Conservation (phyloP, 1,139 yeast species). For the Magnusiomyces tetraspermus region DNA sequence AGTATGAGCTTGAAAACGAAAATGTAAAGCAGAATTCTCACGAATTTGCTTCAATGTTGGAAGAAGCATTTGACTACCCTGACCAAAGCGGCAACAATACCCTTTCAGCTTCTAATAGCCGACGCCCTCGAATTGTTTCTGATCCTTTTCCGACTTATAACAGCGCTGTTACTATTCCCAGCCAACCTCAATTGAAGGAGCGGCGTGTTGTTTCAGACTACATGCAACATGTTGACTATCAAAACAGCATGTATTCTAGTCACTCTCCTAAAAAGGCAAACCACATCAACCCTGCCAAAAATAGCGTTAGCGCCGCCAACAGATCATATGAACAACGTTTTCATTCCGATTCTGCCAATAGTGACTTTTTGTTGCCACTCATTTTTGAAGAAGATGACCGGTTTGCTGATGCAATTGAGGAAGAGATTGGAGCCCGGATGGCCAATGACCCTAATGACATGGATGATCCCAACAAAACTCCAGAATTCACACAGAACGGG, state of each 20-base stretch:
- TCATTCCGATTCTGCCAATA: not conserved
- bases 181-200: not conserved
- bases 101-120: not conserved
- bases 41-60: slow-evolving; percentile 14
- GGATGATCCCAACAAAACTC: not conserved
- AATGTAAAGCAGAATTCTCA: slow-evolving; percentile 5
- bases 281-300: not conserved
- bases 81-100: not conserved
- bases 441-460: not conserved
- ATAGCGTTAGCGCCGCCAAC: not conserved
- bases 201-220: slow-evolving; percentile 11
- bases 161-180: not conserved
- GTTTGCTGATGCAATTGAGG: slow-evolving; percentile 29
- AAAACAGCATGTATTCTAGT: not conserved
- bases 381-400: slow-evolving; percentile 33
- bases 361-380: slow-evolving; percentile 29
- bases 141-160: slow-evolving; percentile 1
- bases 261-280: not conserved
- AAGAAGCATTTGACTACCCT: slow-evolving; percentile 13
- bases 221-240: not conserved
- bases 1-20: not conserved
- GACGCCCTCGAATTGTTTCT: not conserved
- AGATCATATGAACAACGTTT: not conserved
- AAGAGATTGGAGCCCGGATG: slow-evolving; percentile 10
- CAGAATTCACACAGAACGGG: not conserved